phyloP scores from a whole-genome alignment of 257 asterid species.

The Primulina tabacum region DNA sequence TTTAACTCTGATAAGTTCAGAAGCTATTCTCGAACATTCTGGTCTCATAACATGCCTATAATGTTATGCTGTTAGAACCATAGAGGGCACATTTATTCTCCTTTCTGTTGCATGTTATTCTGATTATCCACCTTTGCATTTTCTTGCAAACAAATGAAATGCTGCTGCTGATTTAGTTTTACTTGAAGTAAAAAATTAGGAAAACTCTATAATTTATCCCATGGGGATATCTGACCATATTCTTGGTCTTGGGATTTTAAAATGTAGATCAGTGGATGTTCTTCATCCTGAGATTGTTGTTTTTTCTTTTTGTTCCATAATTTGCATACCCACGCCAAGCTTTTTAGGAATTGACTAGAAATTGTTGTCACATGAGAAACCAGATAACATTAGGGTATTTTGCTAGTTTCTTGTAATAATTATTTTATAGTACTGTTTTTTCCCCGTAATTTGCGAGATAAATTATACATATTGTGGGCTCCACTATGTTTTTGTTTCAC shows the following conservation, averaged over 20 bases:
- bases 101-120: slow-evolving; percentile 17
- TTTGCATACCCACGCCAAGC: slow-evolving; percentile 7
- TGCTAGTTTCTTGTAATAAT: slow-evolving; percentile 16
- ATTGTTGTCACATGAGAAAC: neutral
- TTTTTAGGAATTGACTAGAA: slow-evolving; percentile 11
- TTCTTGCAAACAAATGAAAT: slow-evolving; percentile 8
- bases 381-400: slow-evolving; percentile 13
- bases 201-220: slow-evolving; percentile 9
- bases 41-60: slow-evolving; percentile 3
- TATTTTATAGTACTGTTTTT: slow-evolving; percentile 19
- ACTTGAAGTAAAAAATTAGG: neutral
- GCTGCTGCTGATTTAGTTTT: neutral
- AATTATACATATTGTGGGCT: neutral
- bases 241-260: neutral
- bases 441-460: slow-evolving; percentile 5
- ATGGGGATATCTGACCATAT: neutral
- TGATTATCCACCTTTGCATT: slow-evolving; percentile 17
- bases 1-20: slow-evolving; percentile 1
- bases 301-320: neutral
- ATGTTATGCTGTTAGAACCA: slow-evolving; percentile 9
- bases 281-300: slow-evolving; percentile 2
- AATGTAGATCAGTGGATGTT: slow-evolving; percentile 13
- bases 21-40: slow-evolving; percentile 1
- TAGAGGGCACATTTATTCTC: slow-evolving; percentile 20
- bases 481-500: slow-evolving; percentile 2